These are phyloP conservation scores for Uronychia binucleata DNA, from an alignment of 73 alveolate genomes.

Conservation along the genomic window DNA sequence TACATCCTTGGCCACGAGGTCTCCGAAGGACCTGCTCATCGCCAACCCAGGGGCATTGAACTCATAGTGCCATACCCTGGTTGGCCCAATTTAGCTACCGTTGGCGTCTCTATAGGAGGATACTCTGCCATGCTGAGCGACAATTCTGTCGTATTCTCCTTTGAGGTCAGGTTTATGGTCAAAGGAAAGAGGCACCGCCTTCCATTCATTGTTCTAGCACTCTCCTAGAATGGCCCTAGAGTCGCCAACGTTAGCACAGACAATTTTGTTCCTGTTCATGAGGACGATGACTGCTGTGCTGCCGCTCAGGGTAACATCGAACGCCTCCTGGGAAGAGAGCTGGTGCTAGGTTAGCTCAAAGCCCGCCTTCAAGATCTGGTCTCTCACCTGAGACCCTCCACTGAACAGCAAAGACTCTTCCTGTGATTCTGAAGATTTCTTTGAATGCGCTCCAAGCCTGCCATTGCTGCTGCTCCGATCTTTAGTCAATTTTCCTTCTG, in stretches of 20 bases:
- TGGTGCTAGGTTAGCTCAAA: neutral
- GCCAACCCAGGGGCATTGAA: slow-evolving; percentile 43
- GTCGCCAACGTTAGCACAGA: slow-evolving; percentile 54
- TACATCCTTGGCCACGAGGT: slow-evolving; percentile 30
- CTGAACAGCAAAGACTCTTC: neutral
- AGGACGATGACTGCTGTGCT: slow-evolving; percentile 33
- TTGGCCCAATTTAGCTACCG: slow-evolving; percentile 12
- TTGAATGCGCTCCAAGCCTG: too few species aligned
- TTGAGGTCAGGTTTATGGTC: slow-evolving; percentile 46
- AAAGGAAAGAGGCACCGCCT: slow-evolving; percentile 3
- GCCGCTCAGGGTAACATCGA: slow-evolving; percentile 45
- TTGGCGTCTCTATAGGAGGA: neutral
- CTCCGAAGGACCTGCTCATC: slow-evolving; percentile 47
- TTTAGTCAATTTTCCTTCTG: too few species aligned
- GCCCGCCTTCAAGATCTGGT: neutral
- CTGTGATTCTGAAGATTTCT: too few species aligned
- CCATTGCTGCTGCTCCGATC: too few species aligned
- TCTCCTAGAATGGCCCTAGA: slow-evolving; percentile 38
- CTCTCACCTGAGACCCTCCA: slow-evolving; percentile 7
- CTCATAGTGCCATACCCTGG: slow-evolving; percentile 44
- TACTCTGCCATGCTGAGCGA: slow-evolving; percentile 20
- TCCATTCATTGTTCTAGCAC: slow-evolving; percentile 10
- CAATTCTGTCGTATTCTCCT: slow-evolving; percentile 35
- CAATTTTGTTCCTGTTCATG: slow-evolving; percentile 9
- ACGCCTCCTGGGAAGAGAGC: slow-evolving; percentile 6